phyloP scores from a whole-genome alignment of 345 rosid genomes.

The Bruguiera sexangula region DNA sequence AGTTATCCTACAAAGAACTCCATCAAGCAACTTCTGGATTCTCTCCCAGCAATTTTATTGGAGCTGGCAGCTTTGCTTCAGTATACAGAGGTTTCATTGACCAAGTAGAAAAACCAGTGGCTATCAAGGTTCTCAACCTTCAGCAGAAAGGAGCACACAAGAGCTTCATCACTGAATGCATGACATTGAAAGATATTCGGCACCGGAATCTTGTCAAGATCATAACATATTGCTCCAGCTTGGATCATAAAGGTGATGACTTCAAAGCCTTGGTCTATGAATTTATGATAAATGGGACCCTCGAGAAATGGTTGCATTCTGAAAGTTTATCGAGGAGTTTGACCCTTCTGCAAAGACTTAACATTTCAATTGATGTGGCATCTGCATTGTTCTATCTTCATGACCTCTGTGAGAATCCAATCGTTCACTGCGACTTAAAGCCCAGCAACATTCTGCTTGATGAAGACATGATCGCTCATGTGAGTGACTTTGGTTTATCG shows the following conservation, averaged over 20 bases:
- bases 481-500: slow-evolving; percentile 15
- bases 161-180: slow-evolving; percentile 31
- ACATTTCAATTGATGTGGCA: slow-evolving; percentile 12
- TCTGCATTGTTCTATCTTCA: slow-evolving; percentile 16
- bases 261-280: slow-evolving; percentile 34
- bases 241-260: slow-evolving; percentile 20
- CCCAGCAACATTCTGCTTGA: slow-evolving; percentile 17
- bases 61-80: slow-evolving; percentile 24
- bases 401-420: slow-evolving; percentile 2
- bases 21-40: slow-evolving; percentile 27
- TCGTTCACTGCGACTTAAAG: slow-evolving; percentile 12
- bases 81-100: slow-evolving; percentile 28
- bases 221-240: slow-evolving; percentile 24
- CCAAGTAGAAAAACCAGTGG: not conserved
- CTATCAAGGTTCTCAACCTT: slow-evolving; percentile 30
- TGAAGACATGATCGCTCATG: slow-evolving; percentile 9
- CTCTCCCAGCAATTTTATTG: slow-evolving; percentile 21
- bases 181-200: slow-evolving; percentile 20
- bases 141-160: slow-evolving; percentile 15
- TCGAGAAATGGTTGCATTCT: slow-evolving; percentile 12
- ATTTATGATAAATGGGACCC: slow-evolving; percentile 11
- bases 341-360: slow-evolving; percentile 12
- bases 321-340: not conserved
- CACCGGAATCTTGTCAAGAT: slow-evolving; percentile 29
- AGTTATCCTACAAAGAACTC: slow-evolving; percentile 23